phyloP scores from a whole-genome alignment of 2,329 filamentous ascomycete species.

The Trichoderma afroharzianum region DNA sequence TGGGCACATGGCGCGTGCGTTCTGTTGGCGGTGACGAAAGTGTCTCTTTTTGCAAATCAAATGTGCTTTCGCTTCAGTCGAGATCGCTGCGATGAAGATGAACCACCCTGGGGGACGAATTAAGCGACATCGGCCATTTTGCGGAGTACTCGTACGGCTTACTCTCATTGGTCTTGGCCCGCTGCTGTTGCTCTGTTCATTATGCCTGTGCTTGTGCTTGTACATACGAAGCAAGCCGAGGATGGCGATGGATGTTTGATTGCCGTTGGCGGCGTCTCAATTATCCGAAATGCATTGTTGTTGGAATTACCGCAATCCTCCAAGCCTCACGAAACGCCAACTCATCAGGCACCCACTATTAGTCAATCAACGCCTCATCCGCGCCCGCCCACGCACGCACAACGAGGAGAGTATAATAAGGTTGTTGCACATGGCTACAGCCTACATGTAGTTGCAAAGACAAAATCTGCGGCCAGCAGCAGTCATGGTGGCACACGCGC shows the following conservation, averaged over 20 bases:
- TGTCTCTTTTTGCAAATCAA: not conserved
- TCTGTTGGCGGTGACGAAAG: not conserved
- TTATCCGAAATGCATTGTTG: not conserved
- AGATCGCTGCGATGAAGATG: constrained; percentile 6
- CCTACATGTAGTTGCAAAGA: too few relatives aligned
- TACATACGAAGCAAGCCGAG: not conserved
- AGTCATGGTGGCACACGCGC: not conserved
- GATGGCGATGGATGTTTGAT: not conserved
- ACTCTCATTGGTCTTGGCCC: not conserved
- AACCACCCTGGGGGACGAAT: not conserved
- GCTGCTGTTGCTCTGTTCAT: not conserved
- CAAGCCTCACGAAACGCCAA: not conserved
- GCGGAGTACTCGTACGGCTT: not conserved
- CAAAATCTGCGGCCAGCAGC: not conserved
- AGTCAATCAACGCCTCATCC: not conserved
- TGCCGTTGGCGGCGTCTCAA: not conserved
- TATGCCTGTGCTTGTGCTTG: not conserved
- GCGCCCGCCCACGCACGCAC: not conserved
- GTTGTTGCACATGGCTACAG: not conserved
- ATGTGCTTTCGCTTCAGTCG: not conserved
- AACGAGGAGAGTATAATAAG: not conserved
- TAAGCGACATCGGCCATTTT: constrained; percentile 14
- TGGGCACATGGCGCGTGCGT: not conserved
- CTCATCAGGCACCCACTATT: not conserved
- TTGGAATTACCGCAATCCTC: not conserved